Percentiles rank a stretch among this genome's conserved stretches.
phyloP scores from a whole-genome alignment of 2,329 filamentous ascomycete genomes.

The Harringtonia lauricola region DNA sequence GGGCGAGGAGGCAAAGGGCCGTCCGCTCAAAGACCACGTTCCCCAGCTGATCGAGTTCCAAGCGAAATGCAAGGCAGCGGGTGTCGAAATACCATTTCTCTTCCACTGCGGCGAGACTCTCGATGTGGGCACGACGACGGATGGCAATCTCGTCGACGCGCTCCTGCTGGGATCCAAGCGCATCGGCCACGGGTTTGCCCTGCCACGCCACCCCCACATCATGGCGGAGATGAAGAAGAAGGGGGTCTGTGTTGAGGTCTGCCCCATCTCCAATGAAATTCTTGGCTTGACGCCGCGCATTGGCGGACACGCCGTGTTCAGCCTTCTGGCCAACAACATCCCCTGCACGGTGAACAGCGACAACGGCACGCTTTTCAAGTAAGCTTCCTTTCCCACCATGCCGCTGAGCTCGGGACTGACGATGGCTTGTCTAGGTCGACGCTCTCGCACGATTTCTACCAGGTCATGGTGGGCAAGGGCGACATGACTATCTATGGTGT shows the following conservation, averaged over 20 bases:
- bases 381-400: neutral
- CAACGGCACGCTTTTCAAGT: slow-evolving; percentile 64
- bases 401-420: too few relatives aligned
- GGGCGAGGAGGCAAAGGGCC: slow-evolving; percentile 52
- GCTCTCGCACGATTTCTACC: slow-evolving; percentile 67
- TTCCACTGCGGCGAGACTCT: slow-evolving; percentile 71
- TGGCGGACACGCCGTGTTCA: slow-evolving; percentile 55
- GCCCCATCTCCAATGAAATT: slow-evolving; percentile 68
- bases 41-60: slow-evolving; percentile 46
- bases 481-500: slow-evolving; percentile 59
- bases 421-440: too few relatives aligned
- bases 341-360: slow-evolving; percentile 67
- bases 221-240: slow-evolving; percentile 52
- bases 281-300: slow-evolving; percentile 56
- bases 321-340: slow-evolving; percentile 58
- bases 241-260: slow-evolving; percentile 63
- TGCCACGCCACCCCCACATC: slow-evolving; percentile 55
- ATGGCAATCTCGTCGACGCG: slow-evolving; percentile 60
- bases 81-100: slow-evolving; percentile 55
- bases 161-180: slow-evolving; percentile 54
- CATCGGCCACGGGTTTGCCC: slow-evolving; percentile 63
- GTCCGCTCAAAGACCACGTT: slow-evolving; percentile 45
- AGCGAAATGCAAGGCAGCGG: slow-evolving; percentile 32
- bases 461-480: slow-evolving; percentile 57
- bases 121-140: slow-evolving; percentile 50